Evolutionary conservation across 2,329 filamentous ascomycete genomes (phyloP), one percentile per base, ranked within the genome.

Genomic region (Fusarium xylarioides): DNA sequence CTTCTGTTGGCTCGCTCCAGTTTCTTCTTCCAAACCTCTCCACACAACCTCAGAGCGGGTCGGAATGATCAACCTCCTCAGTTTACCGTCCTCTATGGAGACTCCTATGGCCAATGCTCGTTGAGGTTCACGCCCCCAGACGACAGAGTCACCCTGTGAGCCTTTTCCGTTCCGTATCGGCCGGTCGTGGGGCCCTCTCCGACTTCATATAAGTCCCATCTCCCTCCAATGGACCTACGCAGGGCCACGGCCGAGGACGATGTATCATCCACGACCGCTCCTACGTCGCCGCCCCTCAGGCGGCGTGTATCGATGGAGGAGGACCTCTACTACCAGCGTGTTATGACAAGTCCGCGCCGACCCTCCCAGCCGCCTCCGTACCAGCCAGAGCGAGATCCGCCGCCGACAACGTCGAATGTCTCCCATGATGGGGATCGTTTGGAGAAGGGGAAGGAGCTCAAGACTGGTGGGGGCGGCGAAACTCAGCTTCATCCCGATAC

Each of bases 221-320:
- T 74, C 54, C 67, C 68, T 70, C 75, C 78, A 79, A 83, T 83
- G 82, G 81, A 82, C 63, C 73, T 76, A 74, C 76, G 73, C 66
- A 73, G 76, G 68, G 74, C 67, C 73, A 71, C 76, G 52, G 40
- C 71, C 73, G 76, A 76, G 73, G 77, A 80, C 69, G 74, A 82
- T 81, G 80, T 78, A 81, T 78, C 74, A 73, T 77, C 78, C 70
- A 71, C 76, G 70, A 74, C 73, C 66, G 63, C 68, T 69, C 55
- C 78, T 75, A 60, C 80, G 77, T 78, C 79, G 76, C 80, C 82
- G 81, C 82, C 80, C 70, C 78, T 81, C 66, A 81, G 83, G 78
- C 83, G 83, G 80, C 83, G 84, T 75, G 83, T 87, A 76, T 88
- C 87, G 55, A 86, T 88, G 82, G 87, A 88, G 79, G 86, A 88